Base-by-base conservation (phyloP, 108 stramenopile species). In the Bacterosira constricta region DNA sequence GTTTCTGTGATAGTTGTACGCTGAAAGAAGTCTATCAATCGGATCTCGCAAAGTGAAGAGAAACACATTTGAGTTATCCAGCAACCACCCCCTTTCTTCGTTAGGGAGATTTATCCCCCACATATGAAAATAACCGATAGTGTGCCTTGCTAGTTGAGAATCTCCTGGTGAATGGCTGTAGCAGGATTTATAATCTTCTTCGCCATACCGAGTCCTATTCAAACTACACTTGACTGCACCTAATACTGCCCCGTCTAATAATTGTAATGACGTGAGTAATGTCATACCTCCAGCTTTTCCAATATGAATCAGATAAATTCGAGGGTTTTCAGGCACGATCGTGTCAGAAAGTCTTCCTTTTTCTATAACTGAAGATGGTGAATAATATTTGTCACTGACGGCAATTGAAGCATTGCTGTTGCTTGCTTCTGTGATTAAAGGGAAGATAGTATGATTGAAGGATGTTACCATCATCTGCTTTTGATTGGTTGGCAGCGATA, bases 31-130 rank as follows among this genome's bases (percentile, higher is more conserved):
- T 6, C 55, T 30, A 34, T 30, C 9, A 31, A 56, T 56, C 30
- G 55, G 55, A 56, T 56, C 55, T 15, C 55, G 26, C 30, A 56
- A 25, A 3, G 55, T 34, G 30, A 56, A 31, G 30, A 56, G 55
- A 56, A 56, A 56, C 29, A 56, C 30, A 34, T 56, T 56, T 32
- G 55, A 30, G 32, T 56, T 29, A 56, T 56, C n/a, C n/a, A 56
- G 32, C 32, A 56, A 17, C 55, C 55, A 56, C 30, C 10, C 2
- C 11, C 32, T 29, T 34, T 17, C 55, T 17, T 56, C 55, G 26
- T 29, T 34, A 2, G 55, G 9, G 32, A 8, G 29, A 6, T 34
- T 30, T 34, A 8, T 17, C 7, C 55, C 55, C 44, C 5, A 3
- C 55, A 56, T 31, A 32, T 56, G 55, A 34, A 56, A 56, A n/a